These are phyloP conservation scores for Lactarius indigo DNA, from an alignment of 768 basidiomycete genomes.

Conservation along the genomic window DNA sequence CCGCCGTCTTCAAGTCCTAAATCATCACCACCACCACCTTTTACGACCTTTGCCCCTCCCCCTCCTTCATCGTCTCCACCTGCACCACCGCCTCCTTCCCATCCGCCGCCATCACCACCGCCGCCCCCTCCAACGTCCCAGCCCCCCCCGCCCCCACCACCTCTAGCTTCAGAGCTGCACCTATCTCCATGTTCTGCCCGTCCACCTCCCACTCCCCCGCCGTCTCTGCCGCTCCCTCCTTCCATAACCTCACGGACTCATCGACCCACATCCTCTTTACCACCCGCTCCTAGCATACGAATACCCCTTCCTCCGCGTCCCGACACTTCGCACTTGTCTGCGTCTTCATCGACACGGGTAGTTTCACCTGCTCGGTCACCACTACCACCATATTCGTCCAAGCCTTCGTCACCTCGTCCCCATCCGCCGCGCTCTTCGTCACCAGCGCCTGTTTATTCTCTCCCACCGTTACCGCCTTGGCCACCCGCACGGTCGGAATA, in stretches of 20 bases:
- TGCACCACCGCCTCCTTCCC: constrained; percentile 15
- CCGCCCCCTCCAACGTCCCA: constrained; percentile 27
- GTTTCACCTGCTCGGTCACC: constrained; percentile 24
- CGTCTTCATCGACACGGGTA: constrained; percentile 26
- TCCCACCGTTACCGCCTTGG: constrained; percentile 50
- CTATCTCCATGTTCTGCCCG: constrained; percentile 24
- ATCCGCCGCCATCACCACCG: constrained; percentile 33
- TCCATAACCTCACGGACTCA: constrained; percentile 28
- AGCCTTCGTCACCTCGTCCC: constrained; percentile 23
- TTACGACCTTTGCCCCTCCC: constrained; percentile 22
- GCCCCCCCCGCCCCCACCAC: constrained; percentile 27
- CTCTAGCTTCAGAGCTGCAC: constrained; percentile 25
- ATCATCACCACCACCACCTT: constrained; percentile 26
- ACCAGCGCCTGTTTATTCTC: constrained; percentile 33
- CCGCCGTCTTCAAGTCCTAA: constrained; percentile 30
- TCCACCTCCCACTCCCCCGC: constrained; percentile 28
- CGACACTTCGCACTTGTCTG: constrained; percentile 29
- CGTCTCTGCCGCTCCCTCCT: constrained; percentile 22
- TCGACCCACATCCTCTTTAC: constrained; percentile 27
- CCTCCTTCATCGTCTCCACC: constrained; percentile 29
- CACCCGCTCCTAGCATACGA: constrained; percentile 14
- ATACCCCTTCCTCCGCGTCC: constrained; percentile 26
- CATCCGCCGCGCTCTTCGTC: constrained; percentile 22
- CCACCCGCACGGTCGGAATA: constrained; percentile 50
- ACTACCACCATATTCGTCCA: constrained; percentile 32